Base-by-base conservation (phyloP, 2,329 filamentous ascomycete species). In the Nemania sp. region DNA sequence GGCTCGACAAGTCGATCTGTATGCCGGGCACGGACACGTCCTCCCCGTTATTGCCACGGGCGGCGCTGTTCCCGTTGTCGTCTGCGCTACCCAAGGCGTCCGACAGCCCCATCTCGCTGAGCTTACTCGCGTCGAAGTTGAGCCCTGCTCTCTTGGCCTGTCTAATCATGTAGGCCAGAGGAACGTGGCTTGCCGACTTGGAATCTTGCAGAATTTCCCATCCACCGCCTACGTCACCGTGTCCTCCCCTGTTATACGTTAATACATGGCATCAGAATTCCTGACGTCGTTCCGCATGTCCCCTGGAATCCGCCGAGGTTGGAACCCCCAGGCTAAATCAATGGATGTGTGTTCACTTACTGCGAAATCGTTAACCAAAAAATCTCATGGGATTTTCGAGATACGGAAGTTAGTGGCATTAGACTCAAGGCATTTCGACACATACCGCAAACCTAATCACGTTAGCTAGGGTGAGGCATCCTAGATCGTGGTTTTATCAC, bases 141-240 rank as follows among this genome's bases (percentile, higher is more conserved):
- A 94, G 80, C 0, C 90, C 90, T 0, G 90, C 90, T 47, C 78
- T 80, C 60, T 81, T 78, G 1, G 85, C 84, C 73, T 88, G 85
- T 37, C 83, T 78, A 0, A 91, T 83, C 82, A 91, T 91, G 83
- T 88, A 91, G 0, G 87, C 83, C 1, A 91, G 78, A 0, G 88
- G 87, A 1, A 87, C 81, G 67, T 91, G 88, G 65, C 87, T 90
- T 21, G 90, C 79, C 7, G 87, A 81, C 70, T 90, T 89, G 21
- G 79, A 81, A 1, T 79, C 78, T 0, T 78, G 73, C 0, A 84
- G 76, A 3, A 83, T 76, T 51, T 84, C 83, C 90, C 90, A 92
- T 0, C 90, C 90, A 10, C 90, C 90, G 1, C 90, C 90, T 32
- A 93, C 86, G 64, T 94, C 90, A 1, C 86, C 90, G 64, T 96